Percentiles rank a stretch among this genome's conserved stretches.
These are phyloP conservation scores for Mentha longifolia DNA, from an alignment of 257 asterid genomes.

Conservation along the genomic window DNA sequence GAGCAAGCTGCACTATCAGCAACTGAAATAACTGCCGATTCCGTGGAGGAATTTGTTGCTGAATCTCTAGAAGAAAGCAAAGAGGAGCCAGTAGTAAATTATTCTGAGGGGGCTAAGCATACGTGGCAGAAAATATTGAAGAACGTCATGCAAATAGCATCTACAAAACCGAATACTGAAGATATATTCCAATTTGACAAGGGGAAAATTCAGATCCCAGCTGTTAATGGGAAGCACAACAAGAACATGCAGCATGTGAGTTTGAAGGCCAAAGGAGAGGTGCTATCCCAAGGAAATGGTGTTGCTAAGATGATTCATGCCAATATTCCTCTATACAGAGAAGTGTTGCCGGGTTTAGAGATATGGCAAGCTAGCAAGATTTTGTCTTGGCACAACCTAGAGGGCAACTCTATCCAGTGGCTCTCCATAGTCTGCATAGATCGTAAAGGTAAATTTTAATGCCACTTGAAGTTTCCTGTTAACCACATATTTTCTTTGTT, in stretches of 20 bases:
- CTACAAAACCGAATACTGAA: constrained; percentile 28
- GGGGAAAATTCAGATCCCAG: constrained; percentile 34
- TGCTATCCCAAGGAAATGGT: constrained; percentile 78
- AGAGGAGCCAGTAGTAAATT: constrained; percentile 54
- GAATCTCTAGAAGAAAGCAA: constrained; percentile 62
- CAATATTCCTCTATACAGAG: constrained; percentile 74
- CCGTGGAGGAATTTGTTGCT: constrained; percentile 70
- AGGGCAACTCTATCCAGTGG: constrained; percentile 94
- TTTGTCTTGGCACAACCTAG: constrained; percentile 73
- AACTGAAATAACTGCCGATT: constrained; percentile 79
- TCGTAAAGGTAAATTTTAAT: constrained; percentile 62
- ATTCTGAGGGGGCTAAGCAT: constrained; percentile 55
- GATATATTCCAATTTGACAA: constrained; percentile 33
- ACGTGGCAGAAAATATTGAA: constrained; percentile 64
- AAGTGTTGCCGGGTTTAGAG: constrained; percentile 80
- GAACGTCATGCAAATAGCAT: constrained; percentile 44
- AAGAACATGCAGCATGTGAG: constrained; percentile 73
- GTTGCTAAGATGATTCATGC: constrained; percentile 60
- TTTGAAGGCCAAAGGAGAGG: constrained; percentile 71
- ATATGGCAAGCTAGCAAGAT: constrained; percentile 81
- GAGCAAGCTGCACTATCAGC: constrained; percentile 91
- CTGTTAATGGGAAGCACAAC: constrained; percentile 62
- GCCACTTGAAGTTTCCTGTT: not conserved
- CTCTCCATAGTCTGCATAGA: constrained; percentile 76
- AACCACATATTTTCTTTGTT: not conserved